These are phyloP conservation scores for Lentinula guzmanii DNA, from an alignment of 768 basidiomycete genomes.

Conservation along the genomic window DNA sequence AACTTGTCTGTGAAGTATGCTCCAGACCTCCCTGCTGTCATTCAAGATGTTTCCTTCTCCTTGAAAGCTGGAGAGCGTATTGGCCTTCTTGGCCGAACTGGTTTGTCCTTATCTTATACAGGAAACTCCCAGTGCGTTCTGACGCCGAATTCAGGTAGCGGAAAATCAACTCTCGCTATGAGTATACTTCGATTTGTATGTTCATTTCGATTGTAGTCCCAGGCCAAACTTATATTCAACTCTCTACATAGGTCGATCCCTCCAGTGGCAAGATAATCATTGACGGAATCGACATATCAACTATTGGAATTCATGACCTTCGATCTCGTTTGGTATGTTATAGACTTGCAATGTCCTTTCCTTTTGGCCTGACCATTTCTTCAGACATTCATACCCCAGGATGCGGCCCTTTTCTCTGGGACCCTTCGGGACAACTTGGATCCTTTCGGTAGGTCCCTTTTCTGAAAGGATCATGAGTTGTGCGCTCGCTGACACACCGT, in stretches of 20 bases:
- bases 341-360: conserved; percentile 17
- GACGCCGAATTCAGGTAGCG: conserved; percentile 44
- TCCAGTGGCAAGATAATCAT: conserved; percentile 68
- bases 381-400: conserved; percentile 76
- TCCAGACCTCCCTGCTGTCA: conserved; percentile 75
- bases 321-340: conserved; percentile 53
- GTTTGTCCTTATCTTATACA: conserved; percentile 24
- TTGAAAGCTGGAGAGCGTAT: conserved; percentile 69
- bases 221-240: neutral
- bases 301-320: conserved; percentile 79
- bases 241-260: conserved; percentile 57
- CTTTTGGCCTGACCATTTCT: neutral
- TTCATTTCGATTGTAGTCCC: conserved; percentile 7
- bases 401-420: conserved; percentile 58
- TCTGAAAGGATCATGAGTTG: neutral
- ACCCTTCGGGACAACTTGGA: conserved; percentile 53
- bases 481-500: neutral
- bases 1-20: conserved; percentile 79
- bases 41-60: conserved; percentile 70
- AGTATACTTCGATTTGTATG: conserved; percentile 76
- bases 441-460: conserved; percentile 34
- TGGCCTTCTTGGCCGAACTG: conserved; percentile 74
- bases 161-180: conserved; percentile 83
- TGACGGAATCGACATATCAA: conserved; percentile 85
- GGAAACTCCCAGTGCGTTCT: neutral